A percentile compares a stretch with the other conserved stretches of the same genome.
These are phyloP conservation scores for Leptographium wingfieldii DNA, from an alignment of 2,329 filamentous ascomycete species.

Conservation along the genomic window DNA sequence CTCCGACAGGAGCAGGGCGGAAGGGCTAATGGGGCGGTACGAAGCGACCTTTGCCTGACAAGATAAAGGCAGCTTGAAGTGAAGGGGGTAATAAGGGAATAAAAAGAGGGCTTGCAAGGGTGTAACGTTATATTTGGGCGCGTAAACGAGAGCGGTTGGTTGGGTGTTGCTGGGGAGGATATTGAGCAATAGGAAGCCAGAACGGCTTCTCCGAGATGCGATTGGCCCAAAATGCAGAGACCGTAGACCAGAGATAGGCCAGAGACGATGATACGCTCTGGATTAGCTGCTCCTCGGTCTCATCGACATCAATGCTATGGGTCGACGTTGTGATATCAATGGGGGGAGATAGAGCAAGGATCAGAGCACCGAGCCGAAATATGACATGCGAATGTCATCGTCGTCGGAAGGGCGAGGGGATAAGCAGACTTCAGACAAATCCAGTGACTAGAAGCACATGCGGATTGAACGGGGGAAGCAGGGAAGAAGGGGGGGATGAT, in stretches of 20 bases:
- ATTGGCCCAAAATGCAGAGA: neutral
- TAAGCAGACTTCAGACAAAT: neutral
- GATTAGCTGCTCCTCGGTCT: too few species aligned
- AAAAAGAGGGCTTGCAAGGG: neutral
- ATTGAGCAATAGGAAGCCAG: constrained; percentile 1
- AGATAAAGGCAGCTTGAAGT: neutral
- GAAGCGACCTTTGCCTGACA: neutral
- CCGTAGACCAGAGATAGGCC: too few species aligned
- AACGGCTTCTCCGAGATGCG: neutral
- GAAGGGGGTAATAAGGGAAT: neutral
- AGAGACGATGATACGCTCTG: too few species aligned
- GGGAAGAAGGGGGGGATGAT: neutral
- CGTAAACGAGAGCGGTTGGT: neutral
- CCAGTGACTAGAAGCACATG: constrained; percentile 9
- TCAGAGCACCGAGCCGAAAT: too few species aligned
- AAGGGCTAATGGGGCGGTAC: neutral
- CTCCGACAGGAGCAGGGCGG: neutral
- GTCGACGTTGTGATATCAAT: too few species aligned
- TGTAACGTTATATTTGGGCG: neutral
- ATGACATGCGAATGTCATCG: too few species aligned
- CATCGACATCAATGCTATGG: too few species aligned
- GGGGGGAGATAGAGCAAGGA: too few species aligned
- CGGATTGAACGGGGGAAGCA: constrained; percentile 4
- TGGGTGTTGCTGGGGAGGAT: neutral
- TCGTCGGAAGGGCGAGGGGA: neutral